phyloP scores from a whole-genome alignment of 2,329 filamentous ascomycete genomes.

The Hypoxylon sp. region DNA sequence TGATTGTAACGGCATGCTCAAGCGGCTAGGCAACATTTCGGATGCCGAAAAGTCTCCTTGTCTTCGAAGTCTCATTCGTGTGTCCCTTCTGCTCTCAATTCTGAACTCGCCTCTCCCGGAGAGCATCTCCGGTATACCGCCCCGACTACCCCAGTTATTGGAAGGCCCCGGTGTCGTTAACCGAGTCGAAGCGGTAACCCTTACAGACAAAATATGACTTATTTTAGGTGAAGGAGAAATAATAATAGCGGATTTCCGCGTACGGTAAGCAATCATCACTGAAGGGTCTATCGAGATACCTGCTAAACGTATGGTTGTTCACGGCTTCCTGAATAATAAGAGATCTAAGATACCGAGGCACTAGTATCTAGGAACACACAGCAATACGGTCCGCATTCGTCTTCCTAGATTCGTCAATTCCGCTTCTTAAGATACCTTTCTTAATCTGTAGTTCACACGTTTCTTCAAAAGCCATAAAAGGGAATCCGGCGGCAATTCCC shows the following conservation, averaged over 20 bases:
- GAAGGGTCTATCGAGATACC: not conserved
- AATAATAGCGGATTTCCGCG: not conserved
- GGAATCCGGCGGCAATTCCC: not conserved
- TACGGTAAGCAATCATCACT: not conserved
- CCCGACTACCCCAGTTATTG: not conserved
- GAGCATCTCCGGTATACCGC: not conserved
- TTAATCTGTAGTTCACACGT: not conserved
- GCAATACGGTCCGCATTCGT: not conserved
- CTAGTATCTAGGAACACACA: not conserved
- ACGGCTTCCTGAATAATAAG: too few species aligned
- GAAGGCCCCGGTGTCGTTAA: not conserved
- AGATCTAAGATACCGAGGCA: not conserved
- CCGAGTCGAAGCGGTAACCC: not conserved
- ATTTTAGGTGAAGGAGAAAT: not conserved
- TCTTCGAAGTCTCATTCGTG: not conserved
- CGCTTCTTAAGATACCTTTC: not conserved
- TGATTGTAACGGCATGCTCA: not conserved
- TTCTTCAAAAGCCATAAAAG: not conserved
- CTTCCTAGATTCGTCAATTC: not conserved
- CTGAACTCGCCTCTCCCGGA: not conserved
- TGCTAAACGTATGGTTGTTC: not conserved
- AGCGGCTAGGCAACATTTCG: not conserved
- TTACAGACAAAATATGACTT: not conserved
- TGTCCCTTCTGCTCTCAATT: not conserved
- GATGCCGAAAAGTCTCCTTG: not conserved